phyloP scores from a whole-genome alignment of 139 green algal genomes.

The Pleodorina starrii region DNA sequence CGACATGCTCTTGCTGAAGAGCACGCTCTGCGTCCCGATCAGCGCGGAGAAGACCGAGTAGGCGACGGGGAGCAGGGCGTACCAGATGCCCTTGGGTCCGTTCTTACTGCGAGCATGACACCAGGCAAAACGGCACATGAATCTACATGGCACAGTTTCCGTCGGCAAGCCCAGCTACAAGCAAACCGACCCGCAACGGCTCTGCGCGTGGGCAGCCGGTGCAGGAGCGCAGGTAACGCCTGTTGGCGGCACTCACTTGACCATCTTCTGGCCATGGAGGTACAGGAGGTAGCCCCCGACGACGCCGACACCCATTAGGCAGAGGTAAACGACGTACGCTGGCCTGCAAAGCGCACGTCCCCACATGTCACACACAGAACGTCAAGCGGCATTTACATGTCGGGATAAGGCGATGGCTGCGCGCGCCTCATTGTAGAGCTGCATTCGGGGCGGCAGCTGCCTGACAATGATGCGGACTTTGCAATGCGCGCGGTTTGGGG shows the following conservation, averaged over 20 bases:
- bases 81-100: conserved; percentile 59
- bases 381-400: too few species aligned
- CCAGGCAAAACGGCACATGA: too few species aligned
- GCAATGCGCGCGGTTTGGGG: too few species aligned
- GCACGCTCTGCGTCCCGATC: conserved; percentile 88
- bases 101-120: conserved; percentile 35
- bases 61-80: conserved; percentile 75
- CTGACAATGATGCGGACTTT: too few species aligned
- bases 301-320: conserved; percentile 61
- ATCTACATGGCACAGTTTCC: neutral
- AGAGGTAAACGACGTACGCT: conserved; percentile 81
- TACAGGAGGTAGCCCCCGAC: conserved; percentile 70
- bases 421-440: too few species aligned
- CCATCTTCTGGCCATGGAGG: conserved; percentile 58
- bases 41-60: conserved; percentile 85
- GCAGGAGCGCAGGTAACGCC: too few species aligned
- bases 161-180: neutral
- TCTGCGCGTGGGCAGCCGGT: neutral
- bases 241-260: conserved; percentile 42
- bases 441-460: too few species aligned
- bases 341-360: conserved; percentile 55
- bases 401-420: too few species aligned
- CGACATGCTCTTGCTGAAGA: conserved; percentile 91
- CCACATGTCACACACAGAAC: too few species aligned
- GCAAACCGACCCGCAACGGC: neutral